These are phyloP conservation scores for Coemansia pectinata DNA, from an alignment of 192 early-diverging fungal genomes.

Conservation along the genomic window DNA sequence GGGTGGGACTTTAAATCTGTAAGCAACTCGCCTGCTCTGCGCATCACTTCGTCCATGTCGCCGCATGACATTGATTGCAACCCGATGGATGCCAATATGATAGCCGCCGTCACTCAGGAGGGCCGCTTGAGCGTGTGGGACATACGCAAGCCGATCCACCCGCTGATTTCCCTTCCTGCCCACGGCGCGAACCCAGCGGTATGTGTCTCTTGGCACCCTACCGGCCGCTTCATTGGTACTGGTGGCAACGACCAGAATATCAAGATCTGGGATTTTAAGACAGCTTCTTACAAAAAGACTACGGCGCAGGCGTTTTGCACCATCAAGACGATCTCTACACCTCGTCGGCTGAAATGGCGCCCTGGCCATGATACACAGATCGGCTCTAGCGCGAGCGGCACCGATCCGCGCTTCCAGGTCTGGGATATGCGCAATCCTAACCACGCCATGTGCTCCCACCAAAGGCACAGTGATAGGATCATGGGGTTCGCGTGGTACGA, in stretches of 20 bases:
- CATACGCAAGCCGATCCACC: constrained; percentile 19
- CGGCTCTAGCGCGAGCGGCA: constrained; percentile 29
- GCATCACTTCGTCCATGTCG: constrained; percentile 11
- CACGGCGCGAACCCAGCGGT: constrained; percentile 25
- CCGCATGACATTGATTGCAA: constrained; percentile 50
- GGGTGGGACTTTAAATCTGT: constrained; percentile 41
- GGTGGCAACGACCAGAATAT: constrained; percentile 47
- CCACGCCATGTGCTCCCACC: constrained; percentile 49
- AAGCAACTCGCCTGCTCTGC: constrained; percentile 11
- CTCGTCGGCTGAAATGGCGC: constrained; percentile 50
- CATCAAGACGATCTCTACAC: constrained; percentile 31
- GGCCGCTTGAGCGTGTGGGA: constrained; percentile 40
- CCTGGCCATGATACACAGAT: constrained; percentile 56
- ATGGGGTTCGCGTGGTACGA: constrained; percentile 51
- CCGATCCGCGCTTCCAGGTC: constrained; percentile 38
- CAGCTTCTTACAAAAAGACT: constrained; percentile 24
- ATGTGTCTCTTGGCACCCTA: constrained; percentile 52
- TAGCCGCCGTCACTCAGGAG: constrained; percentile 38
- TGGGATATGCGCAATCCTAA: constrained; percentile 56
- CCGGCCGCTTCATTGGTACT: constrained; percentile 49
- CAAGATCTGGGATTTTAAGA: constrained; percentile 53
- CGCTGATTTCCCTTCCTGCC: constrained; percentile 15
- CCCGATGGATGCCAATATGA: constrained; percentile 27
- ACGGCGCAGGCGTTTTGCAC: constrained; percentile 26
- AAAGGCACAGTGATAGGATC: constrained; percentile 29